Base-by-base conservation (phyloP, 805 yeast species). In the Tetrapisispora taiwanensis region DNA sequence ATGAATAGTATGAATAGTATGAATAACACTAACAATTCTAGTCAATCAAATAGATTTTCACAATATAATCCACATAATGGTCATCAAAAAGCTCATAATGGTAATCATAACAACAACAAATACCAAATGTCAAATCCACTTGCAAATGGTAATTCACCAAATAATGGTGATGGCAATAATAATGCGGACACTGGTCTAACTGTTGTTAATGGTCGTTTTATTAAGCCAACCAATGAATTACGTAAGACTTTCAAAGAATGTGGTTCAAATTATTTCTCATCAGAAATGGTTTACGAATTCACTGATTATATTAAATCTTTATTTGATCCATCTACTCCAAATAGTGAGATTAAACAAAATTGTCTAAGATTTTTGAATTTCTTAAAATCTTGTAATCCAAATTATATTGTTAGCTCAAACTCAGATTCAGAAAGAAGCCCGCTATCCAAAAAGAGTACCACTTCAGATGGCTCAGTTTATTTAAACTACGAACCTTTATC, bases 201-300 rank as follows among this genome's bases (percentile, higher is more conserved):
- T 7, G 36, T 42, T 18, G 26, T 31, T 14, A 73, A 72, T 43
- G 76, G 75, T 38, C 74, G 71, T 45, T 69, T 72, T 39, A 79
- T 83, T 19, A 65, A 78, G 18, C 76, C 87, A 1, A 78, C 87
- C 0, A 66, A 72, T 0, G 79, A 74, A 7, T 68, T 84, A 43
- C 75, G 75, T 45, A 50, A 60, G 10, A 62, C 74, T 41, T 82
- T 72, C 52, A 47, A 55, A 12, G 69, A 52, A 8, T 56, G 72
- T 50, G 75, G 82, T 0, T 56, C 63, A 12, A 68, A 67, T 35
- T 84, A 83, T 58, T 84, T 81, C 52, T 72, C 78, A n/a, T 67
- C 69, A 36, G 58, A 63, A 2, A 50, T 58, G 5, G 72, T 75
- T 4, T 55, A 59, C 45, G 49, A 59, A 31, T 65, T 77, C 26